Base-by-base conservation (phyloP, 2,329 filamentous ascomycete genomes). In the Cercospora zeina region DNA sequence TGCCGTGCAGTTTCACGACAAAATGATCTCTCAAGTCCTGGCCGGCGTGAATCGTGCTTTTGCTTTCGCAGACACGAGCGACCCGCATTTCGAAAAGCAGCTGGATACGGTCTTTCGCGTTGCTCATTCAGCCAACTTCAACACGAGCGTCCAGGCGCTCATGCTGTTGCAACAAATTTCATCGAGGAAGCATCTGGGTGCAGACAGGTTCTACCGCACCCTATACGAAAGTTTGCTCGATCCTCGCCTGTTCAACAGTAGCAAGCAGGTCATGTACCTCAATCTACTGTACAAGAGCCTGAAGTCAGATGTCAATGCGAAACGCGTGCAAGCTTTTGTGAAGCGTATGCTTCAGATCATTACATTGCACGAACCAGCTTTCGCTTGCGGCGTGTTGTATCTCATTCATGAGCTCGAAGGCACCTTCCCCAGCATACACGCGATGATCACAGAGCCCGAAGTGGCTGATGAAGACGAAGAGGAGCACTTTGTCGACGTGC, bases 101-200 rank as follows among this genome's bases (percentile, higher is more conserved):
- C 85, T 99, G 61, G 89, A 97, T 73, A 97, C 93, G 2, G 83
- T 99, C 27, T 99, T 97, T 83, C 88, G 87, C 70, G 95, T 99
- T 71, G 96, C 95, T 0, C 95, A 99, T 77, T 97, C 93, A 0
- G 91, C 93, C 61, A 99, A 99, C 77, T 97, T 99, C 83, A 99
- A 97, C 78, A 99, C 95, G 0, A 95, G 92, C 73, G 91, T 99
- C 37, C 95, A 99, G 77, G 93, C 95, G 34, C 84, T 99, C 67
- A 89, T 96, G 79, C 81, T 99, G 53, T 96, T 99, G 68, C 95
- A 97, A 74, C 95, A 97, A 75, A 84, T 99, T 30, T 90, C 92
- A 0, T 82, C 87, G 1, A 85, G 88, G 2, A 91, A 95, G 74
- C 89, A 93, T 70, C 82, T 93, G 58, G 88, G 89, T 4, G 88